These are phyloP conservation scores for Suillus bovinus DNA, from an alignment of 768 basidiomycete species.

Conservation along the genomic window DNA sequence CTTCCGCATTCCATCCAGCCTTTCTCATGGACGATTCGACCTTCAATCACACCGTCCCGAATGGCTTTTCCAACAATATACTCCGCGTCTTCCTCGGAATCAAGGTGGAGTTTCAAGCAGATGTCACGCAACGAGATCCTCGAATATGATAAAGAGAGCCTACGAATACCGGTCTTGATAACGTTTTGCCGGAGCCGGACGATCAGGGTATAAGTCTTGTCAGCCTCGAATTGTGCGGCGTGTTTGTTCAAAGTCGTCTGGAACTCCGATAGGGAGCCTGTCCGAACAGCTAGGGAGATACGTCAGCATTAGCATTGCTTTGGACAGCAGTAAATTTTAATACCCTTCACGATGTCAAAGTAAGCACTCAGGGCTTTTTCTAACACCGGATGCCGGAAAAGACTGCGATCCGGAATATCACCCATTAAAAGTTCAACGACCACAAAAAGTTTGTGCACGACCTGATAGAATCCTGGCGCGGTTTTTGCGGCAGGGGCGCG, in stretches of 20 bases:
- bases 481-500: conserved; percentile 85
- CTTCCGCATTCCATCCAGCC: conserved; percentile 94
- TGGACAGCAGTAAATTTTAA: conserved; percentile 17
- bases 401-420: conserved; percentile 84
- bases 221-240: conserved; percentile 73
- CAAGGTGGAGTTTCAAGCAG: conserved; percentile 90
- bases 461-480: conserved; percentile 95
- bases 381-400: conserved; percentile 91
- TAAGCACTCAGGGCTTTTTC: conserved; percentile 85
- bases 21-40: conserved; percentile 86
- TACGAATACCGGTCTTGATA: conserved; percentile 96
- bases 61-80: conserved; percentile 99
- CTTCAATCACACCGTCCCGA: conserved; percentile 94
- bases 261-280: conserved; percentile 94
- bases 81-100: conserved; percentile 97
- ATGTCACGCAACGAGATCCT: conserved; percentile 94
- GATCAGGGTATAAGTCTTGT: conserved; percentile 90
- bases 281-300: conserved; percentile 72
- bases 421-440: conserved; percentile 97
- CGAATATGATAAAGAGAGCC: conserved; percentile 86
- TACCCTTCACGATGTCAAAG: conserved; percentile 95
- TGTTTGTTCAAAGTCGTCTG: conserved; percentile 79
- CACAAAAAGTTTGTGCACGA: conserved; percentile 91
- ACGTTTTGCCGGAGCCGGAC: conserved; percentile 97
- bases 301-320: conserved; percentile 1